Base-by-base conservation (phyloP, 1,284 basidiomycete genomes). In the Lentinula novae-zelandiae region DNA sequence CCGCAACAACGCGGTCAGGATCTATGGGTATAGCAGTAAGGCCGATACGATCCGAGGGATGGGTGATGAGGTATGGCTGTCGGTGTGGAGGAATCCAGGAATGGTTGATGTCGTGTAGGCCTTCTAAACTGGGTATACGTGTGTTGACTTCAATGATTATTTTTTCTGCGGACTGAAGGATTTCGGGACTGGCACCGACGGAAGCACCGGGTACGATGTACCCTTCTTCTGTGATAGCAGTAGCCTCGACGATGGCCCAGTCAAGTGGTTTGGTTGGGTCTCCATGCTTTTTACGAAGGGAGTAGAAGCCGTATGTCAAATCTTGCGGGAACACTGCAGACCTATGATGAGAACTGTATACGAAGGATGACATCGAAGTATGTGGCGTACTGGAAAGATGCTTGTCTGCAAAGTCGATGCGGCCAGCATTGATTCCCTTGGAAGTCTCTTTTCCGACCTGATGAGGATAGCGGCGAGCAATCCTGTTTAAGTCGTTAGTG, bases 61-160 rank as follows among this genome's bases (percentile, higher is more conserved):
- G 75, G 22, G 72, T 75, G 63, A 83, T 74, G 40, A 80, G 66
- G 65, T 82, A 82, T n/a, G 81, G 81, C 51, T 77, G 76, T 20
- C 81, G 73, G 60, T 78, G 62, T 0, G 81, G 81, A 6, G 80
- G 80, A 5, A 75, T 65, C 62, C 75, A 79, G 6, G 73, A 75
- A 34, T 78, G 76, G 63, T 78, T 79, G 69, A 82, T 82, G 62
- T 82, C 80, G 65, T 82, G 79, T 46, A 81, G 68, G 2, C 79
- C 80, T 57, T 80, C 75, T 17, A 81, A 70, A 65, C 75, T 78
- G 0, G 77, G 79, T 40, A 78, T 73, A 38, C 66, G 69, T 5
- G 80, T 82, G 70, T 82, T 81, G 59, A 83, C 79, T 68, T 82
- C 80, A 58, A 82, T 76, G 61, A 82, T 80, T 62, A 83, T 82